A percentile compares a stretch with the other conserved stretches of the same genome.
phyloP scores from a whole-genome alignment of 2,329 filamentous ascomycete species.

The Piedraia hortae region DNA sequence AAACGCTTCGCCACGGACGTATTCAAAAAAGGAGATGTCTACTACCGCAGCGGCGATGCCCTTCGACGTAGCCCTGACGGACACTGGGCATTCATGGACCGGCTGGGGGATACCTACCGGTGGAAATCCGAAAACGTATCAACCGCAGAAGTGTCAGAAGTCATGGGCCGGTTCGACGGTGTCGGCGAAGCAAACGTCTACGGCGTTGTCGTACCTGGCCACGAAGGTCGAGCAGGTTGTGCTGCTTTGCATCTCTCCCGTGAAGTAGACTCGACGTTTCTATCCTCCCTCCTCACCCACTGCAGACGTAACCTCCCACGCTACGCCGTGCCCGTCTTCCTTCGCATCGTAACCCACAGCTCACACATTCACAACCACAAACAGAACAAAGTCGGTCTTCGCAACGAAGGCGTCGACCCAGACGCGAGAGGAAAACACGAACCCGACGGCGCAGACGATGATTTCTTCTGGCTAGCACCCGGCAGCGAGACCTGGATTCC shows the following conservation, averaged over 20 bases:
- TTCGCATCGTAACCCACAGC: slow-evolving; percentile 23
- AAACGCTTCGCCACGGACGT: slow-evolving; percentile 23
- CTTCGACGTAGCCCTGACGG: slow-evolving; percentile 16
- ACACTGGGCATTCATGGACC: slow-evolving; percentile 21
- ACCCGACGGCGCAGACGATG: slow-evolving; percentile 17
- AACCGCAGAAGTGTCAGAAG: slow-evolving; percentile 19
- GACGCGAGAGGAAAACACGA: slow-evolving; percentile 18
- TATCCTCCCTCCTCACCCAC: slow-evolving; percentile 29
- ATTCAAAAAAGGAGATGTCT: slow-evolving; percentile 19
- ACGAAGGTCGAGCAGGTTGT: slow-evolving; percentile 25
- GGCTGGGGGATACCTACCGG: slow-evolving; percentile 20
- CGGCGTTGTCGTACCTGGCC: slow-evolving; percentile 18
- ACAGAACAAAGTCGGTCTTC: slow-evolving; percentile 46
- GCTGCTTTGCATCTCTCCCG: slow-evolving; percentile 24
- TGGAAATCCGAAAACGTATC: slow-evolving; percentile 22
- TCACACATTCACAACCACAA: slow-evolving; percentile 48
- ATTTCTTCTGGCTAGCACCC: slow-evolving; percentile 21
- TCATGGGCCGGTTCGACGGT: slow-evolving; percentile 15
- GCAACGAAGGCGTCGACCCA: slow-evolving; percentile 40
- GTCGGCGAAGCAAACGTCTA: slow-evolving; percentile 21
- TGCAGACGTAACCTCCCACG: slow-evolving; percentile 33
- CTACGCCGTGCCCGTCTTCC: slow-evolving; percentile 40
- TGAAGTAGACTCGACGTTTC: slow-evolving; percentile 23
- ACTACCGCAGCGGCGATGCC: slow-evolving; percentile 19
- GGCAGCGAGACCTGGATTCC: slow-evolving; percentile 26